Percentiles rank a stretch among this genome's conserved stretches.
These are phyloP conservation scores for Gracilariopsis chorda DNA, from an alignment of 23 red algal species.

Conservation along the genomic window DNA sequence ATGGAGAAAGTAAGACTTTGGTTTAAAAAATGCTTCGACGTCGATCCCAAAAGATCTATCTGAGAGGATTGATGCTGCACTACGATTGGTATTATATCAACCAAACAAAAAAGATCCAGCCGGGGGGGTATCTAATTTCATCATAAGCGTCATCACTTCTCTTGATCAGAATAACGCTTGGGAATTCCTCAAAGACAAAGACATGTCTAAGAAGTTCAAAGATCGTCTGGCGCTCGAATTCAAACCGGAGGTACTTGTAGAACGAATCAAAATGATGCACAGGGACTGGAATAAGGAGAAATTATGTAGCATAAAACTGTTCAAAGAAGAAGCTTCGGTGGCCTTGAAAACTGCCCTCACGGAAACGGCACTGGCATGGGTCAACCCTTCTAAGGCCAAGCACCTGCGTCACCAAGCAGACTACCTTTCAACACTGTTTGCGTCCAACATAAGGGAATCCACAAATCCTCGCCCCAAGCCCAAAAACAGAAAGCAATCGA, in stretches of 20 bases:
- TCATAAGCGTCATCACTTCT: background rate
- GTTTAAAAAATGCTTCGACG: too few species aligned
- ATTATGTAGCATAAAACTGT: background rate
- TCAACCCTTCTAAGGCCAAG: too few species aligned
- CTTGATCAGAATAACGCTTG: conserved; percentile 2
- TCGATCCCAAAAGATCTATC: background rate
- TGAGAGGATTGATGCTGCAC: background rate
- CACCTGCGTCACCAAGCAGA: too few species aligned
- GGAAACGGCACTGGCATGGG: background rate
- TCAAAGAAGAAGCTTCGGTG: background rate
- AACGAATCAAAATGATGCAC: background rate
- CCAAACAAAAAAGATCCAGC: background rate
- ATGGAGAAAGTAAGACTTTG: too few species aligned
- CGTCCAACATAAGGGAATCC: too few species aligned
- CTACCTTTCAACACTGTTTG: too few species aligned
- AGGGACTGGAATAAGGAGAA: background rate
- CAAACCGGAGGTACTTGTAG: too few species aligned
- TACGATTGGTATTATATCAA: background rate
- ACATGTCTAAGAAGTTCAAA: background rate
- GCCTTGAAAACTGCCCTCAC: background rate
- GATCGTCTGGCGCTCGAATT: background rate
- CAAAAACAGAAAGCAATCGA: too few species aligned
- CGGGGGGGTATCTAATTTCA: background rate
- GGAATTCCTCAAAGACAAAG: background rate
- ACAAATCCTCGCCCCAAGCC: too few species aligned